Conservation (phyloP, 371 early-diverging fungal genomes). For the Funneliformis caledonium region DNA sequence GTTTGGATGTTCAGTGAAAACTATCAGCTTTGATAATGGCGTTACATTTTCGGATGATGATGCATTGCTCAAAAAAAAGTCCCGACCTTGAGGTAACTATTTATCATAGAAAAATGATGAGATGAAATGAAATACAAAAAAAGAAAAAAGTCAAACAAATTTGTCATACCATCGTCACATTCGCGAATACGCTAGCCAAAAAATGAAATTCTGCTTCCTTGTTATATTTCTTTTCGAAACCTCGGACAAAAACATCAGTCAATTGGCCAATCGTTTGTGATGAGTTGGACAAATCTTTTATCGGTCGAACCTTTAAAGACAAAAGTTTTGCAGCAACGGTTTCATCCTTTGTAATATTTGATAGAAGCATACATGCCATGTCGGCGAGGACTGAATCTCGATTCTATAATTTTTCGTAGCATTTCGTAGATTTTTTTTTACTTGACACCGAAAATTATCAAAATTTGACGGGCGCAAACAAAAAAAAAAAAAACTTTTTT, state of each 20-base stretch:
- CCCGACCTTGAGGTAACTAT: slow-evolving; percentile 71
- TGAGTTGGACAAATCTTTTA: slow-evolving; percentile 55
- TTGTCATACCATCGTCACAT: slow-evolving; percentile 68
- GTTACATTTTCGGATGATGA: slow-evolving; percentile 55
- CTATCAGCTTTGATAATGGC: slow-evolving; percentile 83
- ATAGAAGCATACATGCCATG: slow-evolving; percentile 88
- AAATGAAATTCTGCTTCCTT: slow-evolving; percentile 82
- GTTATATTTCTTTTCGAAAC: slow-evolving; percentile 78
- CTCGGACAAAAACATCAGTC: slow-evolving; percentile 84
- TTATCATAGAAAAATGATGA: background rate
- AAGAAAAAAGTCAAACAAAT: background rate
- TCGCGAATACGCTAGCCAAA: slow-evolving; percentile 91
- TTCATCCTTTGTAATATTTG: slow-evolving; percentile 86
- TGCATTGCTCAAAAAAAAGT: slow-evolving; percentile 68
- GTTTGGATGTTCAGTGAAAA: slow-evolving; percentile 82
- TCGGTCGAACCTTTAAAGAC: slow-evolving; percentile 49
- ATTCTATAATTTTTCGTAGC: slow-evolving; percentile 50
- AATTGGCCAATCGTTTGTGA: slow-evolving; percentile 76
- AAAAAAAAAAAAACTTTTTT: no score
- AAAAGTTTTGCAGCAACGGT: slow-evolving; percentile 61
- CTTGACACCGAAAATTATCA: background rate
- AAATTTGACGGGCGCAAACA: background rate
- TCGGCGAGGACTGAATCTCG: slow-evolving; percentile 72
- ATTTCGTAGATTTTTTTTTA: background rate
- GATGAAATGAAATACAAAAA: background rate